Percentiles rank a stretch among this genome's conserved stretches.
Conservation (phyloP, 331 rosid genomes). For the Erythrophleum ivorense region DNA sequence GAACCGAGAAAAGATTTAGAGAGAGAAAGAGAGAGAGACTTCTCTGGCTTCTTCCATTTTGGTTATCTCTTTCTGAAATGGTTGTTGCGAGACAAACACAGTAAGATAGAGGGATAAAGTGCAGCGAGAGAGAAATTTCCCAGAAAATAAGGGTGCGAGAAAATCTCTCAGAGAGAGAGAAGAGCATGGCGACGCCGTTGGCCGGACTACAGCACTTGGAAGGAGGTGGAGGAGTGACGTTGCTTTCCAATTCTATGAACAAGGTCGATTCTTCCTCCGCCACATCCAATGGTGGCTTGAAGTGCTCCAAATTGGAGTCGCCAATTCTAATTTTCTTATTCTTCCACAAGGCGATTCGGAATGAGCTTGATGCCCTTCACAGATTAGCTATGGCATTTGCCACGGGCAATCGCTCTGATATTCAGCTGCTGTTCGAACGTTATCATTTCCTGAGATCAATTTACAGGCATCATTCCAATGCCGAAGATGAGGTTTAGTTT, state of each 20-base stretch:
- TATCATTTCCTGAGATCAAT: conserved; percentile 86
- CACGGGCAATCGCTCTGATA: conserved; percentile 72
- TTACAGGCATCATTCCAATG: conserved; percentile 96
- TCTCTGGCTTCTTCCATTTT: not conserved
- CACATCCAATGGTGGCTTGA: conserved; percentile 54
- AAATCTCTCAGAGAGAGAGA: not conserved
- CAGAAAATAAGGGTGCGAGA: conserved; percentile 21
- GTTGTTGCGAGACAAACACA: not conserved
- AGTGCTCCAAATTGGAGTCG: conserved; percentile 60
- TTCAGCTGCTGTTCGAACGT: conserved; percentile 67
- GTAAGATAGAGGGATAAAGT: not conserved
- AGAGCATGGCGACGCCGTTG: conserved; percentile 83
- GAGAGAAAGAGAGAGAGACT: not conserved
- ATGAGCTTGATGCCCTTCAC: conserved; percentile 91
- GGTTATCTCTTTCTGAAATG: conserved; percentile 8
- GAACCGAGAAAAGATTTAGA: not conserved
- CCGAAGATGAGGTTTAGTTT: conserved; percentile 92
- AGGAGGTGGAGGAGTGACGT: conserved; percentile 77
- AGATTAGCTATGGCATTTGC: conserved; percentile 89
- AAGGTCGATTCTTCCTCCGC: conserved; percentile 58
- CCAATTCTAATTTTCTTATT: conserved; percentile 87
- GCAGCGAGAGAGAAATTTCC: conserved; percentile 39
- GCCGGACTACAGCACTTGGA: conserved; percentile 65
- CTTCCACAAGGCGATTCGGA: conserved; percentile 90
- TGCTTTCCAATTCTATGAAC: conserved; percentile 66